phyloP scores from a whole-genome alignment of 2,329 filamentous ascomycete genomes.

The Nemania sp. region DNA sequence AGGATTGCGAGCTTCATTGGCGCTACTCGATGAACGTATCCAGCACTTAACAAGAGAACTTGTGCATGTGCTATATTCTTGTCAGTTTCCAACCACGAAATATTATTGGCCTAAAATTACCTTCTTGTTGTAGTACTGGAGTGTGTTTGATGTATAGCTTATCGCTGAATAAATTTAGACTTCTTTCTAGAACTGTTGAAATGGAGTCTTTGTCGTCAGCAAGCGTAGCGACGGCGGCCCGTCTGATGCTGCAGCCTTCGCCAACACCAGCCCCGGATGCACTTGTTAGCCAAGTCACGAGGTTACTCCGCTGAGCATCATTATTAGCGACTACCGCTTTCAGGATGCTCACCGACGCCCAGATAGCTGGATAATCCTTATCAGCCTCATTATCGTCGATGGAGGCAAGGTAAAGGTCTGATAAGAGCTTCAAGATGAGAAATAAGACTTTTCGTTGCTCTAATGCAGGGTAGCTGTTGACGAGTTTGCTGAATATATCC shows the following conservation, averaged over 20 bases:
- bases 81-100: conserved; percentile 28
- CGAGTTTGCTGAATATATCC: conserved; percentile 49
- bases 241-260: conserved; percentile 72
- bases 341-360: conserved; percentile 70
- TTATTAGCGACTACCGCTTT: conserved; percentile 61
- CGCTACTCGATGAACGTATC: conserved; percentile 76
- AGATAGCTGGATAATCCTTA: conserved; percentile 57
- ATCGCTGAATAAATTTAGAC: conserved; percentile 82
- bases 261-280: conserved; percentile 74
- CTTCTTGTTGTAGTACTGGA: conserved; percentile 88
- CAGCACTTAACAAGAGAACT: conserved; percentile 79
- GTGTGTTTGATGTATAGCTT: conserved; percentile 88
- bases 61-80: conserved; percentile 76
- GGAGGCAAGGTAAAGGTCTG: conserved; percentile 58
- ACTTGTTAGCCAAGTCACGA: conserved; percentile 74
- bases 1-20: conserved; percentile 76
- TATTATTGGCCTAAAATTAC: conserved; percentile 58
- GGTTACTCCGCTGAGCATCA: conserved; percentile 61
- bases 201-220: conserved; percentile 65
- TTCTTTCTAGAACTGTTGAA: conserved; percentile 72
- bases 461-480: conserved; percentile 54
- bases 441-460: conserved; percentile 60
- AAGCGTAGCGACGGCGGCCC: conserved; percentile 72
- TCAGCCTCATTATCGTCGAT: conserved; percentile 51
- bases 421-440: conserved; percentile 58